Conservation (phyloP, 2,329 filamentous ascomycete genomes). For the Fusarium temperatum region DNA sequence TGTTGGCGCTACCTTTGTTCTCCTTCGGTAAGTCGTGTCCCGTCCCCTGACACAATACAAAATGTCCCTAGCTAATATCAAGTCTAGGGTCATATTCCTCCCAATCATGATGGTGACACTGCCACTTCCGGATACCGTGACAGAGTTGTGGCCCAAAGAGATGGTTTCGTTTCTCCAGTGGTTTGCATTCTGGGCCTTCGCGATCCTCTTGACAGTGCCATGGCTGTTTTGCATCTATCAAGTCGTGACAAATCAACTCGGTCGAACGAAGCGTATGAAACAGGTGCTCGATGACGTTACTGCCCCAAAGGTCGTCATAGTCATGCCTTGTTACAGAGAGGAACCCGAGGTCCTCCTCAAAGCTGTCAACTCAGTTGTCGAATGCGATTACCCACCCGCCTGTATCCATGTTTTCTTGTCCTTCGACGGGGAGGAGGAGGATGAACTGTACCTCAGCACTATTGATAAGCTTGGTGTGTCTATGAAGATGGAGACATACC, state of each 20-base stretch:
- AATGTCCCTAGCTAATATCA: not conserved
- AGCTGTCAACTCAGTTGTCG: conserved; percentile 89
- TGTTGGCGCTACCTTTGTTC: conserved; percentile 77
- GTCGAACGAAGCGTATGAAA: conserved; percentile 83
- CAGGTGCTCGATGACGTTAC: conserved; percentile 83
- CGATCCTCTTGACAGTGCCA: conserved; percentile 82
- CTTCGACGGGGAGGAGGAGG: conserved; percentile 89
- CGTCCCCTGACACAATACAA: not conserved
- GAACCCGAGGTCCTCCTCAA: conserved; percentile 83
- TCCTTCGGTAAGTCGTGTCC: conserved; percentile 69
- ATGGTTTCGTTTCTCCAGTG: conserved; percentile 83
- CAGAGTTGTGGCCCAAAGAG: conserved; percentile 72
- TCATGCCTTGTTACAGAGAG: conserved; percentile 98
- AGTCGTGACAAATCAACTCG: conserved; percentile 86
- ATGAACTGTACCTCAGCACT: conserved; percentile 88
- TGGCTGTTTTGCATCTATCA: conserved; percentile 96
- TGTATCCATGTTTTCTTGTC: conserved; percentile 96
- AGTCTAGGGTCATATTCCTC: conserved; percentile 78
- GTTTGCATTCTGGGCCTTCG: conserved; percentile 96
- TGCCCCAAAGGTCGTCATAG: conserved; percentile 92
- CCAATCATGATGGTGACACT: conserved; percentile 95
- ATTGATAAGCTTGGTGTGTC: conserved; percentile 87
- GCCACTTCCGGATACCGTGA: conserved; percentile 78
- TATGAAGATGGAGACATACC: conserved; percentile 78
- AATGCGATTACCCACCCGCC: conserved; percentile 90